Evolutionary conservation across 2,329 filamentous ascomycete genomes (phyloP).

Genomic region (Westerdykella ornata): DNA sequence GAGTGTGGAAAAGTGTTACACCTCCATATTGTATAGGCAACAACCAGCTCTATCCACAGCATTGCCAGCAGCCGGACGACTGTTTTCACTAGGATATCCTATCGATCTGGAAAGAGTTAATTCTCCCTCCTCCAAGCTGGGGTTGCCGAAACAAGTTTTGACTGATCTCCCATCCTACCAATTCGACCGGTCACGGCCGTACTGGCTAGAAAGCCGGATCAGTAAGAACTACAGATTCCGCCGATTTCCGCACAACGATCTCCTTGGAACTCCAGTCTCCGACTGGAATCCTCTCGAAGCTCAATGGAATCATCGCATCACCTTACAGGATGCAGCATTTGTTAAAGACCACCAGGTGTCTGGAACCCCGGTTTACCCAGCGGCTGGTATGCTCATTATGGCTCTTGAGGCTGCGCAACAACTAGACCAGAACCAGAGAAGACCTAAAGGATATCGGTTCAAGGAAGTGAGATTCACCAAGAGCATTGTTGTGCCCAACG

Average conservation of each 20-base stretch:
- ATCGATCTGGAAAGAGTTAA: neutral
- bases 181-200: conserved; percentile 22
- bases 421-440: neutral
- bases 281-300: conserved; percentile 10
- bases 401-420: conserved; percentile 4
- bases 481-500: neutral
- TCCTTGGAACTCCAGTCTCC: neutral
- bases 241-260: neutral
- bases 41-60: neutral
- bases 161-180: conserved; percentile 22
- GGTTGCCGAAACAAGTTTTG: conserved; percentile 1
- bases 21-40: neutral
- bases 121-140: neutral
- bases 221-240: conserved; percentile 6
- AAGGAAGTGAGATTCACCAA: neutral
- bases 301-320: conserved; percentile 11
- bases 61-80: neutral
- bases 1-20: neutral
- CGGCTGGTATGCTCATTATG: conserved; percentile 5
- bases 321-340: conserved; percentile 24
- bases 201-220: conserved; percentile 12
- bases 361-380: conserved; percentile 9
- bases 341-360: conserved; percentile 20
- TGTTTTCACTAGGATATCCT: neutral
- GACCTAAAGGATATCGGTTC: neutral